Conservation (phyloP, 805 yeast genomes). For the Wickerhamiella alocasiicola region DNA sequence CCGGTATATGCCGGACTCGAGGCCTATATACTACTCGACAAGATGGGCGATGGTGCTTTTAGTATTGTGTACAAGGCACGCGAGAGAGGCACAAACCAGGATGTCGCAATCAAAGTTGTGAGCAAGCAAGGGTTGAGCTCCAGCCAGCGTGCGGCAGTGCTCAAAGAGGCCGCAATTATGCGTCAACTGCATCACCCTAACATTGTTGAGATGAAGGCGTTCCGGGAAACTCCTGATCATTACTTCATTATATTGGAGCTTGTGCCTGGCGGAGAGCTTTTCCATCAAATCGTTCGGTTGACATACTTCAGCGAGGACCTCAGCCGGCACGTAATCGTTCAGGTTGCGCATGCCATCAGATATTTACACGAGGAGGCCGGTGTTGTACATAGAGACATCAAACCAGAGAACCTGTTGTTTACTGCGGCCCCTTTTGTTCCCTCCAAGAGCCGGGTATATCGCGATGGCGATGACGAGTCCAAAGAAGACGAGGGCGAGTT, state of each 20-base stretch:
- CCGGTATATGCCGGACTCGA: constrained; percentile 32
- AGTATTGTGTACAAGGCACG: constrained; percentile 69
- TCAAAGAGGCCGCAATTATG: constrained; percentile 67
- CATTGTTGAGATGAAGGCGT: constrained; percentile 43
- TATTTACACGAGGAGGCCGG: constrained; percentile 61
- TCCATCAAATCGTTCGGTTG: constrained; percentile 63
- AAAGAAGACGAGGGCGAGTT: constrained; percentile 84
- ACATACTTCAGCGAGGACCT: constrained; percentile 67
- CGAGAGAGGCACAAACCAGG: constrained; percentile 32
- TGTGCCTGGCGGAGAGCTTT: constrained; percentile 68
- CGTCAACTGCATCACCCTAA: constrained; percentile 49
- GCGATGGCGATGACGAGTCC: constrained; percentile 32
- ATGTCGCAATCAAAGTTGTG: constrained; percentile 67
- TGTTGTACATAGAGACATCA: constrained; percentile 68
- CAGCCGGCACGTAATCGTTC: constrained; percentile 58
- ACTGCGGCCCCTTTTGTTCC: constrained; percentile 39
- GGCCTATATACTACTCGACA: constrained; percentile 27
- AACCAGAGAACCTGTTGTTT: constrained; percentile 66
- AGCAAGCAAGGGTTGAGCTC: constrained; percentile 40
- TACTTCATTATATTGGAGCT: constrained; percentile 58
- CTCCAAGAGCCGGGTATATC: constrained; percentile 23
- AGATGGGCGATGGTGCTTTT: constrained; percentile 67
- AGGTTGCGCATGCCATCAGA: constrained; percentile 56
- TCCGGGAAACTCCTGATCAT: constrained; percentile 38
- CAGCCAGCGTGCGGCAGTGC: constrained; percentile 31